Conservation (phyloP, 1,139 yeast species). For the Lodderomyces elongisporus region DNA sequence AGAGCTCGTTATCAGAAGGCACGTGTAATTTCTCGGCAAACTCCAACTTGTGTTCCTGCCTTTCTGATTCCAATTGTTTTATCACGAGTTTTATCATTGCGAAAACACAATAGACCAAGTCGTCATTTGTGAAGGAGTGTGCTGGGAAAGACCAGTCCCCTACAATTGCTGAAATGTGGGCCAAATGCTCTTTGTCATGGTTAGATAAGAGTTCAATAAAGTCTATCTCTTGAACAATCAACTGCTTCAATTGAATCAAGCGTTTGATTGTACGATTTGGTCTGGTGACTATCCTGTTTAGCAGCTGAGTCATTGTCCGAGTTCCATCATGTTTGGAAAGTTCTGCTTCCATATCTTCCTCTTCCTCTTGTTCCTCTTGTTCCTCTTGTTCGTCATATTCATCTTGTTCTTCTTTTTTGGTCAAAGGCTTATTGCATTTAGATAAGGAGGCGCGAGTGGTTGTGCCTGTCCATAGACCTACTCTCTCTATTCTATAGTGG, state of each 20-base stretch:
- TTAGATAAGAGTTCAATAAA: constrained; percentile 29
- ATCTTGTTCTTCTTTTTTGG: neutral
- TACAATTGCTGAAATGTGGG: constrained; percentile 31
- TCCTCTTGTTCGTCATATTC: too few species aligned
- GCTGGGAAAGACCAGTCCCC: constrained; percentile 63
- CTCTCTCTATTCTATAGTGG: constrained; percentile 41
- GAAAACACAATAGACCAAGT: constrained; percentile 57
- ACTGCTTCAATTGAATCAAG: constrained; percentile 22
- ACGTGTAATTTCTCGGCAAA: constrained; percentile 13
- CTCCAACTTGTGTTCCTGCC: neutral
- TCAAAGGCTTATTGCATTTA: neutral
- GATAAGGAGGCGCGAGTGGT: constrained; percentile 9
- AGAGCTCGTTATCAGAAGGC: constrained; percentile 40
- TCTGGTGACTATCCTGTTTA: constrained; percentile 23
- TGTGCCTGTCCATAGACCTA: constrained; percentile 57
- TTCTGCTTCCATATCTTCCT: neutral
- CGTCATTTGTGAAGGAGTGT: constrained; percentile 63
- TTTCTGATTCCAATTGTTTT: constrained; percentile 19
- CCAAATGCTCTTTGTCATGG: constrained; percentile 22
- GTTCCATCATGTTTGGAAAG: neutral
- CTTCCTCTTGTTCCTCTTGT: too few species aligned
- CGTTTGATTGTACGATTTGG: constrained; percentile 19
- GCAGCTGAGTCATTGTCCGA: constrained; percentile 32
- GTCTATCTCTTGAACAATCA: constrained; percentile 35
- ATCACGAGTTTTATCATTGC: constrained; percentile 50